phyloP scores from a whole-genome alignment of 768 basidiomycete genomes.

The Omphalotus guepiniiformis region DNA sequence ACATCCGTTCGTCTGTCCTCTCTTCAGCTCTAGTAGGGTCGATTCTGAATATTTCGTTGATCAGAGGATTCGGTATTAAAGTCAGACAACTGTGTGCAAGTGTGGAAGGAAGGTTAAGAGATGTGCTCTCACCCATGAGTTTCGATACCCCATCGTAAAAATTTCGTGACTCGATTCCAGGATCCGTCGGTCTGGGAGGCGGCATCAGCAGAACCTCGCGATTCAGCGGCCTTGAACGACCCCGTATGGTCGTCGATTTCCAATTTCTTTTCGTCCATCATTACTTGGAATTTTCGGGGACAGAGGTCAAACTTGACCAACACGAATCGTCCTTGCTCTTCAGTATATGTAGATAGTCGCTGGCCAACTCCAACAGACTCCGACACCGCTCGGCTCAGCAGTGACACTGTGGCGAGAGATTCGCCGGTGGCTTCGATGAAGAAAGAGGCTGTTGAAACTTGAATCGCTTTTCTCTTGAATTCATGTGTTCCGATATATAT shows the following conservation, averaged over 20 bases:
- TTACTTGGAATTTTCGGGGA: neutral
- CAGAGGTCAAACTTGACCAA: neutral
- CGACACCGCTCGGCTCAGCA: neutral
- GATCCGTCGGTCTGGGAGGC: neutral
- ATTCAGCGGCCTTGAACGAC: neutral
- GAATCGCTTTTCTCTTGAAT: no score
- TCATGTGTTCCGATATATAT: no score
- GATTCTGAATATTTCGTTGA: conserved; percentile 44
- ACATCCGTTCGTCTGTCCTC: conserved; percentile 53
- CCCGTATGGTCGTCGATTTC: neutral
- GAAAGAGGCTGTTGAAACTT: no score
- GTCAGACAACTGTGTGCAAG: neutral
- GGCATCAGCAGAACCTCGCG: neutral
- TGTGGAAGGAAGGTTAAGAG: neutral
- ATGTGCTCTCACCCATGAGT: conserved; percentile 22
- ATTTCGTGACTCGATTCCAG: neutral
- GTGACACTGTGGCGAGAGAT: no score
- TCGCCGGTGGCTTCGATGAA: no score
- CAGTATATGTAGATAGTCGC: neutral
- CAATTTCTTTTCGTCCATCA: neutral
- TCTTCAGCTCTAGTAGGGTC: conserved; percentile 46
- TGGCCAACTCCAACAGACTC: neutral
- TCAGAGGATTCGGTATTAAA: neutral
- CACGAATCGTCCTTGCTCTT: neutral
- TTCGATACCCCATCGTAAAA: conserved; percentile 23